These are phyloP conservation scores for Lachnellula subtilissima DNA, from an alignment of 2,329 filamentous ascomycete species.

Conservation along the genomic window DNA sequence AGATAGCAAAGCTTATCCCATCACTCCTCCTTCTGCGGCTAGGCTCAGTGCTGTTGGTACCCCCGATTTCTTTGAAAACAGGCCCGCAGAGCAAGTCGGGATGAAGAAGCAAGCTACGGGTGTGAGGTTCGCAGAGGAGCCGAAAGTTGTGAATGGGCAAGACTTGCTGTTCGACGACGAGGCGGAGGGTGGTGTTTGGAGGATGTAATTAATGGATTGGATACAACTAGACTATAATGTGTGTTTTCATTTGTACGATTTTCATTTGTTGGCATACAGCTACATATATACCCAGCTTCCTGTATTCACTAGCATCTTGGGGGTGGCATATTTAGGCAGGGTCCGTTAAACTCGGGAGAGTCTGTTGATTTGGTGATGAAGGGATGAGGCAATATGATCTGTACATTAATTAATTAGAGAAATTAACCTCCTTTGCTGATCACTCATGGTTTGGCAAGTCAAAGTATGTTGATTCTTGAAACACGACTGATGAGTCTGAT, in stretches of 20 bases:
- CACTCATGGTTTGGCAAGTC: too few relatives aligned
- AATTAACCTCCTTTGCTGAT: not conserved
- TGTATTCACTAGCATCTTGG: not conserved
- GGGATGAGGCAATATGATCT: not conserved
- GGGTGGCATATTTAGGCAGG: not conserved
- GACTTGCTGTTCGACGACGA: conserved; percentile 15
- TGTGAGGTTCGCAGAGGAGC: conserved; percentile 19
- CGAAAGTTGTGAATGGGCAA: conserved; percentile 5
- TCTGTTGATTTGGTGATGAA: not conserved
- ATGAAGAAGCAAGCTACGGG: conserved; percentile 13
- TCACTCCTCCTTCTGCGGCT: conserved; percentile 19
- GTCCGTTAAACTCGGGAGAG: not conserved
- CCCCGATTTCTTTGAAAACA: not conserved
- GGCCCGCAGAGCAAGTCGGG: not conserved
- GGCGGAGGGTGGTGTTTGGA: conserved; percentile 15
- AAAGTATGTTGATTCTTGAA: not conserved
- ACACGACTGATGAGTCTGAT: too few relatives aligned
- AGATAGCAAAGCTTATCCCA: conserved; percentile 9
- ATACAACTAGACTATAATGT: not conserved
- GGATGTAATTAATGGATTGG: conserved; percentile 7
- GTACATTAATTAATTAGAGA: not conserved
- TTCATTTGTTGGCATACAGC: not conserved
- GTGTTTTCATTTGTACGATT: conserved; percentile 1
- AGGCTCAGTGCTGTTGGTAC: conserved; percentile 25
- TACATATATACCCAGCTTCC: conserved; percentile 1